phyloP scores from a whole-genome alignment of 1,139 yeast species.

The Hyphopichia khmerensis region DNA sequence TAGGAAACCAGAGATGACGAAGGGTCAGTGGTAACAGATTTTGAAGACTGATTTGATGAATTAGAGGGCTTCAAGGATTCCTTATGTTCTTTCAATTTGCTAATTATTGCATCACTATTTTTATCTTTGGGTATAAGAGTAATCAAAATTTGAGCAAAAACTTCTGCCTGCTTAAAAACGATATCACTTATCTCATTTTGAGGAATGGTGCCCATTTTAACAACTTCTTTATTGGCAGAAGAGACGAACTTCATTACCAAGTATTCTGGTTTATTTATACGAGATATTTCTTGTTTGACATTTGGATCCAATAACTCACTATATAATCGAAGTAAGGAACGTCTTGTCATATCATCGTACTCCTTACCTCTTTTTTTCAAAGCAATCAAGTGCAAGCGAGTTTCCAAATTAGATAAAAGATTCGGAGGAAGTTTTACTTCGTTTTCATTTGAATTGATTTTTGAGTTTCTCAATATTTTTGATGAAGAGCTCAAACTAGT shows the following conservation, averaged over 20 bases:
- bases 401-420: slow-evolving; percentile 46
- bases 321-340: slow-evolving; percentile 58
- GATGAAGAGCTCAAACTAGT: slow-evolving; percentile 1
- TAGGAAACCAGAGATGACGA: slow-evolving; percentile 19
- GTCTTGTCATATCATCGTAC: slow-evolving; percentile 37
- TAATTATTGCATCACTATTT: slow-evolving; percentile 38
- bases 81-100: slow-evolving; percentile 45
- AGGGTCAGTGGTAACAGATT: slow-evolving; percentile 4
- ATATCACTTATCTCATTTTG: slow-evolving; percentile 41
- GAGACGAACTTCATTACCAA: slow-evolving; percentile 65
- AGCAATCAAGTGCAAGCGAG: slow-evolving; percentile 53
- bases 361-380: slow-evolving; percentile 43
- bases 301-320: slow-evolving; percentile 58
- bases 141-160: slow-evolving; percentile 57
- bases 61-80: slow-evolving; percentile 33
- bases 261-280: slow-evolving; percentile 56
- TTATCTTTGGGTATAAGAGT: slow-evolving; percentile 45
- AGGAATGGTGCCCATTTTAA: slow-evolving; percentile 45
- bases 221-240: slow-evolving; percentile 62
- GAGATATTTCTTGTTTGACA: slow-evolving; percentile 35
- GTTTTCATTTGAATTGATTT: slow-evolving; percentile 8
- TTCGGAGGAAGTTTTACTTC: slow-evolving; percentile 45
- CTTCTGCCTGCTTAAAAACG: slow-evolving; percentile 55
- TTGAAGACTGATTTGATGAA: not conserved
- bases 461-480: slow-evolving; percentile 12